A percentile compares a stretch with the other conserved stretches of the same genome.
These are phyloP conservation scores for Aspergillus udagawae DNA, from an alignment of 2,329 filamentous ascomycete genomes.

Conservation along the genomic window DNA sequence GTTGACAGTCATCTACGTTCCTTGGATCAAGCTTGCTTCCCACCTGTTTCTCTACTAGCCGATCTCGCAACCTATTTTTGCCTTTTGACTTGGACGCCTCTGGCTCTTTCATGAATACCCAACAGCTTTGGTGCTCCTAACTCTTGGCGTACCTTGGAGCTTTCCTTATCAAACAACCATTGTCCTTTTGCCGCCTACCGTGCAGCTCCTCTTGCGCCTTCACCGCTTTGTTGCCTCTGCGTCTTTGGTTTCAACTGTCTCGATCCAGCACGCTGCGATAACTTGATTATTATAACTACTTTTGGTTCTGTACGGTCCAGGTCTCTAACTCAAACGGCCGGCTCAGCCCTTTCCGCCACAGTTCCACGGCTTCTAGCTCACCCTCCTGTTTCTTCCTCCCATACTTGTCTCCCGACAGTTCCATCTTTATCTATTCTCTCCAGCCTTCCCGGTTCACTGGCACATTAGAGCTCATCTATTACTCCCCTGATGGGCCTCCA, in stretches of 20 bases:
- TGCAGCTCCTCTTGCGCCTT: slow-evolving; percentile 13
- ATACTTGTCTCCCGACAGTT: slow-evolving; percentile 12
- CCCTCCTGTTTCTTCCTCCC: slow-evolving; percentile 1
- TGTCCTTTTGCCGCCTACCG: slow-evolving; percentile 6
- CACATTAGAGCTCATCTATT: slow-evolving; percentile 8
- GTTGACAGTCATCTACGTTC: slow-evolving; percentile 13
- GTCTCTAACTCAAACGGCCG: neutral
- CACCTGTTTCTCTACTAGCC: slow-evolving; percentile 21
- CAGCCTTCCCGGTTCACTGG: slow-evolving; percentile 7
- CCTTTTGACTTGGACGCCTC: slow-evolving; percentile 4
- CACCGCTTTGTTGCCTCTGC: slow-evolving; percentile 15
- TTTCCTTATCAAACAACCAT: neutral
- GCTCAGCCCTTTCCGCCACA: slow-evolving; percentile 5
- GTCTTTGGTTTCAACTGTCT: neutral
- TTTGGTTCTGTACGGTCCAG: neutral
- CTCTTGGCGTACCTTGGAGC: neutral
- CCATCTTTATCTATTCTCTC: slow-evolving; percentile 9
- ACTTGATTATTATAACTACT: neutral
- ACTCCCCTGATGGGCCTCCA: slow-evolving; percentile 34
- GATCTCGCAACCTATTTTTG: slow-evolving; percentile 18
- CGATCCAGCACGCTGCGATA: neutral
- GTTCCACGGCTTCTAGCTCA: slow-evolving; percentile 16
- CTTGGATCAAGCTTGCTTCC: slow-evolving; percentile 24
- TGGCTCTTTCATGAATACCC: slow-evolving; percentile 12
- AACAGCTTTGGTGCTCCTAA: neutral